Percentiles rank a stretch among this genome's conserved stretches.
Conservation (phyloP, 306 rosid species). For the Prunus persica region Prunus_persica_NCBIv2 NC_034013.1:11473501-11474000, state of each 20-base stretch:
- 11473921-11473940: neutral
- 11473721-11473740: neutral
- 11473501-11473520: neutral
- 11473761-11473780: too few species aligned
- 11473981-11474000: neutral
- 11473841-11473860: too few species aligned
- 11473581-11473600: neutral
- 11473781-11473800: too few species aligned
- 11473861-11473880: too few species aligned
- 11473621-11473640: neutral
- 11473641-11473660: too few species aligned
- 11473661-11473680: neutral
- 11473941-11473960: too few species aligned
- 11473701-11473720: too few species aligned
- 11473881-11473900: too few species aligned
- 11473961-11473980: neutral
- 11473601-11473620: neutral
- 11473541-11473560: neutral
- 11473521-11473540: neutral
- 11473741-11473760: neutral
- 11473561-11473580: neutral
- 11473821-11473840: neutral
- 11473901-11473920: neutral
- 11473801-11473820: neutral
- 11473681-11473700: neutral